Evolutionary conservation across 768 basidiomycete species (phyloP).

Genomic region (Podaxis carcinomalis): DNA sequence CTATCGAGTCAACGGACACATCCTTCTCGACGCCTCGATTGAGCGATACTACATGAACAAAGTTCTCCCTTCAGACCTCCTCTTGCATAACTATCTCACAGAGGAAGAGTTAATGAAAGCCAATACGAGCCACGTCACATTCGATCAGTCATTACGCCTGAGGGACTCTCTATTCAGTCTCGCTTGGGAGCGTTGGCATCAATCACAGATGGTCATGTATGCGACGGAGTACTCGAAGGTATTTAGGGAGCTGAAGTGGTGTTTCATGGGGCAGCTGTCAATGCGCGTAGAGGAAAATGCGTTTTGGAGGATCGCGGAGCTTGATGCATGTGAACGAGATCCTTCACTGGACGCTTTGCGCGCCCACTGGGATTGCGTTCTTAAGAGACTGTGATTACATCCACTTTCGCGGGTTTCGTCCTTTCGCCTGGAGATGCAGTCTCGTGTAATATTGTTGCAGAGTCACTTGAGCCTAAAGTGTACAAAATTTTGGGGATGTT

Average conservation of each 20-base stretch:
- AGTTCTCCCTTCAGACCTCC: slow-evolving; percentile 18
- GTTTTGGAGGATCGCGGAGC: neutral
- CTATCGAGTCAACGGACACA: slow-evolving; percentile 21
- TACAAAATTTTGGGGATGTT: too few species aligned
- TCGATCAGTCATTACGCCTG: slow-evolving; percentile 8
- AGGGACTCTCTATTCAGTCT: slow-evolving; percentile 14
- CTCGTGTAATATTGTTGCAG: too few species aligned
- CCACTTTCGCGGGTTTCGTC: neutral
- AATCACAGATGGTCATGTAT: slow-evolving; percentile 17
- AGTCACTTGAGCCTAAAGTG: too few species aligned
- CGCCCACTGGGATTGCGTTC: neutral
- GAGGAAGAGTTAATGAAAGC: slow-evolving; percentile 14
- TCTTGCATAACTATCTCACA: slow-evolving; percentile 15
- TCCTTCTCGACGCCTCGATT: slow-evolving; percentile 17
- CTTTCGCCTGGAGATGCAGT: too few species aligned
- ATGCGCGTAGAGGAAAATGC: slow-evolving; percentile 2
- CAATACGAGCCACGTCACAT: slow-evolving; percentile 6
- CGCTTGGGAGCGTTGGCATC: slow-evolving; percentile 29
- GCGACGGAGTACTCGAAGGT: slow-evolving; percentile 15
- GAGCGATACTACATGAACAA: slow-evolving; percentile 22
- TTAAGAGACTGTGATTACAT: neutral
- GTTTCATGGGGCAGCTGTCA: slow-evolving; percentile 22
- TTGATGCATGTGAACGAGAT: neutral
- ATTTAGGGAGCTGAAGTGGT: slow-evolving; percentile 20
- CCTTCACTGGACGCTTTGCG: neutral